Conservation (phyloP, 768 basidiomycete genomes). For the Auricularia heimuer region DNA sequence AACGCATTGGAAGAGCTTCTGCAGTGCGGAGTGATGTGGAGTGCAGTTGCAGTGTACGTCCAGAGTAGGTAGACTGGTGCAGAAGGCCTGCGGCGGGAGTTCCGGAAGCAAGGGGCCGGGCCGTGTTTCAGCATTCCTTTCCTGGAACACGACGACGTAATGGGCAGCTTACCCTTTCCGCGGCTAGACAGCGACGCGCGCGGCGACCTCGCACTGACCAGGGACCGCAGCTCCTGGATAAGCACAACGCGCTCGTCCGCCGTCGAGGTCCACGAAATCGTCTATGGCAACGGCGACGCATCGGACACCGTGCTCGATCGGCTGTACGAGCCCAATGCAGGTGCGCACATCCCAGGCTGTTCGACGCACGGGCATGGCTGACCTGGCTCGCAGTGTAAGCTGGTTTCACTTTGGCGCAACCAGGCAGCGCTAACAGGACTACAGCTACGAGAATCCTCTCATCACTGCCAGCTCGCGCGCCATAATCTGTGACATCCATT, state of each 20-base stretch:
- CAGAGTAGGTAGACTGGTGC: background rate
- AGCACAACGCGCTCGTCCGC: conserved; percentile 45
- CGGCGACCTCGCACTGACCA: background rate
- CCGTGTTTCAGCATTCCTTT: conserved; percentile 1
- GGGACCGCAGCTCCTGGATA: conserved; percentile 8
- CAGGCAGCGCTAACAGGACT: conserved; percentile 4
- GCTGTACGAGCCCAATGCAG: conserved; percentile 64
- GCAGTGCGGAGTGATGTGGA: no score
- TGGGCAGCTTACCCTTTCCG: background rate
- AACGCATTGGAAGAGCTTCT: no score
- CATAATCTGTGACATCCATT: conserved; percentile 62
- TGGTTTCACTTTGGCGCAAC: conserved; percentile 10
- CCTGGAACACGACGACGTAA: background rate
- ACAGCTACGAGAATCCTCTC: conserved; percentile 70
- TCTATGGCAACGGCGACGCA: conserved; percentile 44
- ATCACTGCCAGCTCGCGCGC: conserved; percentile 65
- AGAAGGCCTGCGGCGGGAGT: background rate
- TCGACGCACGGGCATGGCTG: background rate
- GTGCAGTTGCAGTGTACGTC: no score
- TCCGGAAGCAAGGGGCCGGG: conserved; percentile 1
- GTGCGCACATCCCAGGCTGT: conserved; percentile 29
- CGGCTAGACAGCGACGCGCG: background rate
- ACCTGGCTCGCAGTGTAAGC: conserved; percentile 4
- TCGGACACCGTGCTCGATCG: conserved; percentile 33
- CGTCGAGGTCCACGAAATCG: conserved; percentile 58